A percentile compares a stretch with the other conserved stretches of the same genome.
These are phyloP conservation scores for Leishmania braziliensis DNA, from an alignment of 208 protist genomes.

Conservation along the genomic window DNA sequence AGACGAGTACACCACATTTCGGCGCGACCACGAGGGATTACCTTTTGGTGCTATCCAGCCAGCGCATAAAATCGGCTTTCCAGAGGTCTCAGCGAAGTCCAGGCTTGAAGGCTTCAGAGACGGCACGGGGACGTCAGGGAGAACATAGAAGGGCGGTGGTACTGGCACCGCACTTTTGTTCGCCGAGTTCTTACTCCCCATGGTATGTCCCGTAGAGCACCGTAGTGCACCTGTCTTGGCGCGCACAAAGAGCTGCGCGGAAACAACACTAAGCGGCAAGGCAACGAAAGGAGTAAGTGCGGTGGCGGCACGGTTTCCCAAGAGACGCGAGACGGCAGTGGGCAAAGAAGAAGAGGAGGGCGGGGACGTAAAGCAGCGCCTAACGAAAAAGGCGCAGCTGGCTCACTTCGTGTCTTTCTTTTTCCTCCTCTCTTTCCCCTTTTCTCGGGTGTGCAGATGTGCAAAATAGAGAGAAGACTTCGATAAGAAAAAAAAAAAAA, in stretches of 20 bases:
- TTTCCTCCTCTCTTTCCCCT: too few species aligned
- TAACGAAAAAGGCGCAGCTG: neutral
- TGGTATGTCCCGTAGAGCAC: neutral
- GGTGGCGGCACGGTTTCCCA: neutral
- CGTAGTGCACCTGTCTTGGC: neutral
- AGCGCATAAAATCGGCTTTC: constrained; percentile 39
- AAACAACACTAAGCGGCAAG: neutral
- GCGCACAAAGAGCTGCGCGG: neutral
- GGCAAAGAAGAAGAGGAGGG: neutral
- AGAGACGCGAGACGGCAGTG: neutral
- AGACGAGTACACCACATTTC: constrained; percentile 35
- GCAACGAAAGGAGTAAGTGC: neutral
- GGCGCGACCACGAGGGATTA: constrained; percentile 28
- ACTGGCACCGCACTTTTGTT: neutral
- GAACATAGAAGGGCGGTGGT: constrained; percentile 18
- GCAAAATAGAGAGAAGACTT: too few species aligned
- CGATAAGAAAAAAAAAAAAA: neutral
- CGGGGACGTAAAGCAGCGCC: neutral
- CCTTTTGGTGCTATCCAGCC: constrained; percentile 36
- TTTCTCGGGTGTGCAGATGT: too few species aligned
- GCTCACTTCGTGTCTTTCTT: too few species aligned
- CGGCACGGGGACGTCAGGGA: constrained; percentile 21
- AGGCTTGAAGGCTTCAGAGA: constrained; percentile 29
- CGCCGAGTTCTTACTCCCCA: constrained; percentile 25
- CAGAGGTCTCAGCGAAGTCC: constrained; percentile 25